phyloP scores from a whole-genome alignment of 768 basidiomycete genomes.

The Boletus subcaerulescens region DNA sequence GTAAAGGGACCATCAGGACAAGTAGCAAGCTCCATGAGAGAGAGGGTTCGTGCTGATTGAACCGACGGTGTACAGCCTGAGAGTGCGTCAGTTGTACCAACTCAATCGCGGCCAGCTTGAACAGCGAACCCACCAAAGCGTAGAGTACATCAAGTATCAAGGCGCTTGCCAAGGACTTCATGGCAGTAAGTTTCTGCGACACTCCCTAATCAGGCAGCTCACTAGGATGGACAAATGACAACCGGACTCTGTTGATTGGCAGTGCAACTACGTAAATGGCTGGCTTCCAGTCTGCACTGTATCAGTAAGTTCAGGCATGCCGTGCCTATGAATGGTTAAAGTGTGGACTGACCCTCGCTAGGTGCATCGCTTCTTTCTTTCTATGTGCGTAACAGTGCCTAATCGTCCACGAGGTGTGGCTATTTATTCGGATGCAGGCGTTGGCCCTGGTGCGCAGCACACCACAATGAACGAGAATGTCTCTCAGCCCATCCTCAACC shows the following conservation, averaged over 20 bases:
- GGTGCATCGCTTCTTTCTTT: not conserved
- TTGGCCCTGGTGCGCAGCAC: not conserved
- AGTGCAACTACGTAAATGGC: no score
- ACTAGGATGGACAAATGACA: no score
- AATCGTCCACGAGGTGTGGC: not conserved
- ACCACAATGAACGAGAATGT: conserved; percentile 1
- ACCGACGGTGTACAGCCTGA: conserved; percentile 15
- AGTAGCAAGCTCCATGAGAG: conserved; percentile 13
- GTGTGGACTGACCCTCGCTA: not conserved
- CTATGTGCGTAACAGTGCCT: no score
- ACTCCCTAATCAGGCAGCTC: not conserved
- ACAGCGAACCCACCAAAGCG: conserved; percentile 14
- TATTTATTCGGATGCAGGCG: not conserved
- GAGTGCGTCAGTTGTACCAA: not conserved
- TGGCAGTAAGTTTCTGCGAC: no score
- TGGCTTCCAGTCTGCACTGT: no score
- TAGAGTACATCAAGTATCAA: conserved; percentile 15
- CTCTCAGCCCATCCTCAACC: conserved; percentile 17
- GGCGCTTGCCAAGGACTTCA: not conserved
- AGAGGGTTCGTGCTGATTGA: conserved; percentile 18
- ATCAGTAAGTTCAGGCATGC: not conserved
- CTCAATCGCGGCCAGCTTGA: not conserved
- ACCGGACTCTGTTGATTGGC: no score
- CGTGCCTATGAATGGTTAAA: not conserved
- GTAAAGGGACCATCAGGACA: conserved; percentile 11